Percentiles rank a stretch among this genome's conserved stretches.
These are phyloP conservation scores for Fusarium mangiferae DNA, from an alignment of 2,329 filamentous ascomycete species.

Conservation along the genomic window DNA sequence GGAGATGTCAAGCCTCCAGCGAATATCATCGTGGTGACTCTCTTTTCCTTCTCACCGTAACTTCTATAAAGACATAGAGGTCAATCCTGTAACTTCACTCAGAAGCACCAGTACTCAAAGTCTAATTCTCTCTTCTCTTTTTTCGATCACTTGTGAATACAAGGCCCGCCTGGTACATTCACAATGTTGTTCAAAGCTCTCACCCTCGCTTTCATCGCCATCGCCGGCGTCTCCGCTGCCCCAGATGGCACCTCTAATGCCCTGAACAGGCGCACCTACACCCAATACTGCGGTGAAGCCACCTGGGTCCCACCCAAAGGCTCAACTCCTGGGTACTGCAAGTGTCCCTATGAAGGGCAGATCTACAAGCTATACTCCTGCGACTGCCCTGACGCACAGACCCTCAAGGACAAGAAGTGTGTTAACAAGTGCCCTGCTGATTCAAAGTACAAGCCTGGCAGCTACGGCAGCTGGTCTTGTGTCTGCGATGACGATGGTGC, in stretches of 20 bases:
- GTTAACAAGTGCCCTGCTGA: neutral
- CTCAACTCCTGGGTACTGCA: neutral
- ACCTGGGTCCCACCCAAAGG: neutral
- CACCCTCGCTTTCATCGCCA: neutral
- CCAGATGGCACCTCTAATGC: neutral
- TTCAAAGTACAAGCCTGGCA: neutral
- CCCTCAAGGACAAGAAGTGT: neutral
- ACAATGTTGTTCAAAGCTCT: neutral
- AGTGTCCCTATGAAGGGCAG: neutral
- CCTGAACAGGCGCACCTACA: neutral
- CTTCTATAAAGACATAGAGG: neutral
- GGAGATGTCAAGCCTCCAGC: neutral
- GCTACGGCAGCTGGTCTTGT: neutral
- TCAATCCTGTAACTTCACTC: fast-evolving
- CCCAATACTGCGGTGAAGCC: neutral
- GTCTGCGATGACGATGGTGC: neutral
- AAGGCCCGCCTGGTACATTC: too few species aligned
- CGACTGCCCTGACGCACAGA: neutral
- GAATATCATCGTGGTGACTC: fast-evolving
- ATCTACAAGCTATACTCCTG: neutral
- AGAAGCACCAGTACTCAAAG: too few species aligned
- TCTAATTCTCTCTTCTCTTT: fast-evolving
- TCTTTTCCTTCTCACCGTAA: fast-evolving
- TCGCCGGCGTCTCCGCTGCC: neutral
- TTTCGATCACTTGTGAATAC: neutral